Percentiles rank a stretch among this genome's conserved stretches.
These are phyloP conservation scores for Tetracentron sinense DNA, from an alignment of 164 flowering plant species.

Conservation along the genomic window DNA sequence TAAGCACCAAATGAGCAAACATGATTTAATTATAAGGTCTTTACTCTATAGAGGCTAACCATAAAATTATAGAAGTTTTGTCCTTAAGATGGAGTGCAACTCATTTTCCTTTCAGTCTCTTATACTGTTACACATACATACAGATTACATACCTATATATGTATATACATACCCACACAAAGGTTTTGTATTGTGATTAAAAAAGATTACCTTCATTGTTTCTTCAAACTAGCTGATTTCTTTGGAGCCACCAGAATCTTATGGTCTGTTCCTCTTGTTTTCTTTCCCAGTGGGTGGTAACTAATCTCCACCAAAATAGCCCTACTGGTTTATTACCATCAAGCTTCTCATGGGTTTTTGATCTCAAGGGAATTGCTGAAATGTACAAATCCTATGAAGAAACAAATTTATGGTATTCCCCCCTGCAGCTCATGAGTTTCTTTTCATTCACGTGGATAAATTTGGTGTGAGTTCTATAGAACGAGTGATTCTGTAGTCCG, in stretches of 20 bases:
- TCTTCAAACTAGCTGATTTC: neutral
- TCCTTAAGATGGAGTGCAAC: neutral
- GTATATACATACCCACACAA: no score
- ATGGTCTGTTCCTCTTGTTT: constrained; percentile 1
- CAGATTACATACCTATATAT: no score
- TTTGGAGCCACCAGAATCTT: neutral
- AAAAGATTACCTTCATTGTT: no score
- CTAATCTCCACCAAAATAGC: constrained; percentile 65
- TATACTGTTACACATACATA: no score
- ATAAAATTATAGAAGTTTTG: no score
- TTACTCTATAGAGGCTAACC: no score
- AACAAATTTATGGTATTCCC: constrained; percentile 76
- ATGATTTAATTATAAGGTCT: no score
- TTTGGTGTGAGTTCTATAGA: neutral
- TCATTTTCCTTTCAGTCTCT: no score
- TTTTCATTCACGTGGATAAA: neutral
- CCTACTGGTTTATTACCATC: constrained; percentile 39
- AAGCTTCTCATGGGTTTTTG: constrained; percentile 79
- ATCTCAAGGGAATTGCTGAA: constrained; percentile 79
- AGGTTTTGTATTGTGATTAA: no score
- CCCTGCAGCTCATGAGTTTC: neutral
- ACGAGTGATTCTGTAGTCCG: neutral
- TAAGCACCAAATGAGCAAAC: no score
- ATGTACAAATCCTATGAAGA: constrained; percentile 92
- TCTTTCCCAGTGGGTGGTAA: constrained; percentile 79